Evolutionary conservation across 179 eudicot species (phyloP).

Genomic region (Carnegiea gigantea): DNA sequence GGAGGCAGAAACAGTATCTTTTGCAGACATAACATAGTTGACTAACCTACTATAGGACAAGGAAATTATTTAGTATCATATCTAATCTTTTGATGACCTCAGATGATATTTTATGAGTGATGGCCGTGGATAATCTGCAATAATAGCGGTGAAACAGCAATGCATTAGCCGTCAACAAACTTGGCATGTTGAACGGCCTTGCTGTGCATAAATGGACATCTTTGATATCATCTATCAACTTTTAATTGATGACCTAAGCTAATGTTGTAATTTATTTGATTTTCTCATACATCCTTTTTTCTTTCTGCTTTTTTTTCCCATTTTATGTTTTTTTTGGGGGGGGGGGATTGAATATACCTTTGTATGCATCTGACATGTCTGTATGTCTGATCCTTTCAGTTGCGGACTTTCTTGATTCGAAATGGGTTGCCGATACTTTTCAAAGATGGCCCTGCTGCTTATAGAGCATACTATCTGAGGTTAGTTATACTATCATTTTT

Average conservation of each 20-base stretch:
- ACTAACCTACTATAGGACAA: background rate
- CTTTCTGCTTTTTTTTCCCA: background rate
- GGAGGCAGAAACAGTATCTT: background rate
- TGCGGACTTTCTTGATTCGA: slow-evolving; percentile 92
- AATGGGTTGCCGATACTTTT: slow-evolving; percentile 82
- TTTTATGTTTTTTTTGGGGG: background rate
- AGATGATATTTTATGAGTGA: background rate
- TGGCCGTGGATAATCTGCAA: background rate
- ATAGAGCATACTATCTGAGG: slow-evolving; percentile 82
- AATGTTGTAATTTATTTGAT: background rate
- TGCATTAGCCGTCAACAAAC: background rate
- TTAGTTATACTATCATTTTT: slow-evolving; percentile 20
- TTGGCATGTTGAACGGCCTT: background rate
- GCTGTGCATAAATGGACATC: background rate
- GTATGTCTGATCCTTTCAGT: slow-evolving; percentile 35
- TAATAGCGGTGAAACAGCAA: background rate
- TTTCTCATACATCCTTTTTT: background rate
- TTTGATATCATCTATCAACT: background rate
- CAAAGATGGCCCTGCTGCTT: slow-evolving; percentile 85
- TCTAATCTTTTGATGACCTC: background rate
- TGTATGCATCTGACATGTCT: slow-evolving; percentile 5
- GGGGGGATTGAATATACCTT: background rate
- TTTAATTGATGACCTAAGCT: background rate
- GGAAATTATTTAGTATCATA: background rate
- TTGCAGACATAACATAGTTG: background rate